Base-by-base conservation (phyloP, 768 basidiomycete genomes). In the Leccinum longicurvipes region DNA sequence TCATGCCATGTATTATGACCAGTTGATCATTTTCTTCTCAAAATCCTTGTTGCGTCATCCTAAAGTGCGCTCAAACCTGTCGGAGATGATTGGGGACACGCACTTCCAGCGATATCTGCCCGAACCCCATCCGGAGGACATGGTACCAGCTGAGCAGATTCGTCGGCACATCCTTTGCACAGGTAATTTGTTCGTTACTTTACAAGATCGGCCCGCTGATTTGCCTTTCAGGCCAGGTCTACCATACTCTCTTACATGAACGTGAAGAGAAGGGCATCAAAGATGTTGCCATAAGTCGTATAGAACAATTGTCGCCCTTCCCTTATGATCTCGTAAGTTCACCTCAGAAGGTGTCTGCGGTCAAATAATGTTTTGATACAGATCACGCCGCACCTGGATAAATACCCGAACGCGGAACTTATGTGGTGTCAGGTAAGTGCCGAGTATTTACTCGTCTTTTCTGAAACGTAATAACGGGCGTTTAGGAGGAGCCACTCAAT, bases 301-400 rank as follows among this genome's bases (percentile, higher is more conserved):
- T 99, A 44, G 97, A 99, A 71, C 97, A 99, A 74, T 67, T 98
- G 53, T 95, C 93, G 25, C 97, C 97, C 1, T 92, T 99, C 83
- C 97, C 97, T 48, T 98, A 98, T 68, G 96, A 98, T 64, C 75
- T 95, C 50, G 89, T 94, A 66, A 34, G 84, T 75, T 6, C 8
- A 50, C 29, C 39, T 53, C 15, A 53, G 8, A 34, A 32, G 17
- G n/a, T 24, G 44, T 12, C 9, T 32, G n/a, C 23, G 0, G 47
- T 46, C 58, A 50, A 45, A 60, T 57, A 47, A 58, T 15, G 45
- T 54, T 46, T 53, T 61, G 39, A 19, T 19, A 12, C 58, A 93
- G 91, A 69, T 98, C 61, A 93, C 91, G 23, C 90, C 95, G 25
- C 92, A 98, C 72, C 81, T 99, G 32, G 97, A 99, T 78, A 85